A percentile compares a stretch with the other conserved stretches of the same genome.
Conservation (phyloP, 208 protist genomes). For the Crithidia sp. region DNA sequence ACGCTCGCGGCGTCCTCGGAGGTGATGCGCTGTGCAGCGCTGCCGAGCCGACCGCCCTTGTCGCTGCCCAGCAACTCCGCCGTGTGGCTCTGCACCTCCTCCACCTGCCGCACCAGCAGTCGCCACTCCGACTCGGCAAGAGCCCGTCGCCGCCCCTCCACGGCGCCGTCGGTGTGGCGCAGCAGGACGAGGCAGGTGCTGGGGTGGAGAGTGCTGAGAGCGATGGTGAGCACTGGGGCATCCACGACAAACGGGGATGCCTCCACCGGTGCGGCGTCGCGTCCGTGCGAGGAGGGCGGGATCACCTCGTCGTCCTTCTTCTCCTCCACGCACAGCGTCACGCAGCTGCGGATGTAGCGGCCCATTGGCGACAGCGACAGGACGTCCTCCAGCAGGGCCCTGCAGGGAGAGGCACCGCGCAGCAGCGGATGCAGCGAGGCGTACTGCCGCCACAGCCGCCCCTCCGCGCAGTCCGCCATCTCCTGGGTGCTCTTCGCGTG, state of each 20-base stretch:
- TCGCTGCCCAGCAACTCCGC: slow-evolving; percentile 12
- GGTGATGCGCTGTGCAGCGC: slow-evolving; percentile 40
- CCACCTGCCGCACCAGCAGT: slow-evolving; percentile 24
- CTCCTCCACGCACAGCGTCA: slow-evolving; percentile 20
- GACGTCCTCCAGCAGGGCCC: background rate
- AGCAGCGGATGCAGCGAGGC: slow-evolving; percentile 7
- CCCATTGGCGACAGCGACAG: slow-evolving; percentile 23
- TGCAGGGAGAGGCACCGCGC: slow-evolving; percentile 12
- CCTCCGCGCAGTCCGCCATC: slow-evolving; percentile 30
- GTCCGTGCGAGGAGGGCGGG: background rate
- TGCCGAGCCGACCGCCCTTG: slow-evolving; percentile 13
- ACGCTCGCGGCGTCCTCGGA: slow-evolving; percentile 29
- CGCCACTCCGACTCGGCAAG: slow-evolving; percentile 30
- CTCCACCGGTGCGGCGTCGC: slow-evolving; percentile 5
- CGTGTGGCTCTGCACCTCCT: slow-evolving; percentile 20
- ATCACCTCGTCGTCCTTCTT: background rate
- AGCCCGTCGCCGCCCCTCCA: slow-evolving; percentile 40
- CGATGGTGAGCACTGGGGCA: slow-evolving; percentile 29
- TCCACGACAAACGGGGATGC: slow-evolving; percentile 29
- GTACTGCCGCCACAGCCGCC: slow-evolving; percentile 30
- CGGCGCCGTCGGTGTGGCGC: slow-evolving; percentile 53
- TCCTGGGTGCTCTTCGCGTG: slow-evolving; percentile 4
- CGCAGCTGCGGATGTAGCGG: slow-evolving; percentile 29
- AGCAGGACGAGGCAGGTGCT: slow-evolving; percentile 52
- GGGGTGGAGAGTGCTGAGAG: background rate